Evolutionary conservation across 2,329 filamentous ascomycete species (phyloP).

Genomic region (Chaetomiaceae sp.): DNA sequence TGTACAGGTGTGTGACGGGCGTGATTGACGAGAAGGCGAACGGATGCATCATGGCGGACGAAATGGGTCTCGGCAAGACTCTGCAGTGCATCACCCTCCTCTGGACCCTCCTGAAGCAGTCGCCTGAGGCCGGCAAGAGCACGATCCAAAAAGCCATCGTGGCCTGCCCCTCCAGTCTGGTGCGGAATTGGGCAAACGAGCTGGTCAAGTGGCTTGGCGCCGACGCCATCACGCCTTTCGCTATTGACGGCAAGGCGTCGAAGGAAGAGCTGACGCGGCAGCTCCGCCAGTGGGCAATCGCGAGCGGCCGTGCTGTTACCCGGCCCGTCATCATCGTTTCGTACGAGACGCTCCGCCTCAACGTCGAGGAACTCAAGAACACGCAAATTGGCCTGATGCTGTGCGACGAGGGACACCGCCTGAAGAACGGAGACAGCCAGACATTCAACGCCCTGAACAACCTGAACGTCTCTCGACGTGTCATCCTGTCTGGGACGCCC

Average conservation of each 20-base stretch:
- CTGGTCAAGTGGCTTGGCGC: constrained; percentile 92
- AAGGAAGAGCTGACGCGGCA: constrained; percentile 90
- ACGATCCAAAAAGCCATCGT: constrained; percentile 97
- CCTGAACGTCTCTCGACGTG: constrained; percentile 81
- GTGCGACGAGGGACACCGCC: constrained; percentile 90
- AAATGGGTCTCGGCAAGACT: constrained; percentile 97
- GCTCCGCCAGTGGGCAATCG: constrained; percentile 89
- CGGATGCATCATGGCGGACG: constrained; percentile 98
- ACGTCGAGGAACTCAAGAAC: constrained; percentile 83
- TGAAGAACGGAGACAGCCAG: constrained; percentile 95
- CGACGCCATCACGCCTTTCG: constrained; percentile 87
- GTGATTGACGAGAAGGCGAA: constrained; percentile 89
- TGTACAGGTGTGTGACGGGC: constrained; percentile 93
- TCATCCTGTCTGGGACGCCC: constrained; percentile 93
- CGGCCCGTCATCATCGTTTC: constrained; percentile 95
- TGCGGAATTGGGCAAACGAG: constrained; percentile 97
- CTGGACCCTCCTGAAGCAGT: constrained; percentile 96
- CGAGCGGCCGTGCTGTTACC: constrained; percentile 81
- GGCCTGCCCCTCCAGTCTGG: constrained; percentile 90
- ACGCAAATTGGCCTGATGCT: constrained; percentile 88
- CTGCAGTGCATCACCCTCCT: constrained; percentile 93
- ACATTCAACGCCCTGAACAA: constrained; percentile 89
- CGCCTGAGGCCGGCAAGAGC: constrained; percentile 84
- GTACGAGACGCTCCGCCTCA: constrained; percentile 88
- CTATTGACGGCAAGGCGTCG: constrained; percentile 90